phyloP scores from a whole-genome alignment of 345 rosid genomes.

The Viola odorata region DNA sequence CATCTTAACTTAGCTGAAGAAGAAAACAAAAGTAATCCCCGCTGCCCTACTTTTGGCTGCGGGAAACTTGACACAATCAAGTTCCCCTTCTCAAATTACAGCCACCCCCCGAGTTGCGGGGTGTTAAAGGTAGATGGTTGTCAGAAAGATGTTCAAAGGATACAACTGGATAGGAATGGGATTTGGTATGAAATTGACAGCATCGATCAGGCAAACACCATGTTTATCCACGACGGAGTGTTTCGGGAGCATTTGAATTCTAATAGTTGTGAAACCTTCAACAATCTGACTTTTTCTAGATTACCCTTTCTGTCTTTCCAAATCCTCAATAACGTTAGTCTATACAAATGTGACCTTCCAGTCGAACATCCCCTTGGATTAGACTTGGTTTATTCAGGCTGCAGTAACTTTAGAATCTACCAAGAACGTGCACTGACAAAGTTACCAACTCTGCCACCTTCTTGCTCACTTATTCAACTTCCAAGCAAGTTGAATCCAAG shows the following conservation, averaged over 20 bases:
- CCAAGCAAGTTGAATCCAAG: slow-evolving; percentile 12
- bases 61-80: slow-evolving; percentile 19
- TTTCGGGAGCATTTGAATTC: slow-evolving; percentile 6
- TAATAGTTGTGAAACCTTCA: slow-evolving; percentile 20
- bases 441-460: slow-evolving; percentile 5
- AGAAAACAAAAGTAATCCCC: neutral
- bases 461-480: slow-evolving; percentile 26
- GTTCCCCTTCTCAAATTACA: slow-evolving; percentile 32
- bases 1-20: slow-evolving; percentile 7
- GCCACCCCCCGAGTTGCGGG: slow-evolving; percentile 25
- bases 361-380: neutral
- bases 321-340: neutral
- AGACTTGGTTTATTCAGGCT: neutral
- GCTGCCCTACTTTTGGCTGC: slow-evolving; percentile 26
- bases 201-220: slow-evolving; percentile 29
- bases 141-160: neutral
- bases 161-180: slow-evolving; percentile 28
- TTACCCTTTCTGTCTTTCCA: slow-evolving; percentile 23
- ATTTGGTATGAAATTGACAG: slow-evolving; percentile 20
- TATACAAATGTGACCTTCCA: slow-evolving; percentile 26
- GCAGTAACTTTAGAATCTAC: slow-evolving; percentile 11
- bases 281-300: slow-evolving; percentile 23
- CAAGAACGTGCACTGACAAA: neutral
- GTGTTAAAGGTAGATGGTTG: slow-evolving; percentile 27
- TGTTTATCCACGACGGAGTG: slow-evolving; percentile 19